Base-by-base conservation (phyloP, 495 filamentous ascomycete species). In the Thermochaetoides thermophila region DNA sequence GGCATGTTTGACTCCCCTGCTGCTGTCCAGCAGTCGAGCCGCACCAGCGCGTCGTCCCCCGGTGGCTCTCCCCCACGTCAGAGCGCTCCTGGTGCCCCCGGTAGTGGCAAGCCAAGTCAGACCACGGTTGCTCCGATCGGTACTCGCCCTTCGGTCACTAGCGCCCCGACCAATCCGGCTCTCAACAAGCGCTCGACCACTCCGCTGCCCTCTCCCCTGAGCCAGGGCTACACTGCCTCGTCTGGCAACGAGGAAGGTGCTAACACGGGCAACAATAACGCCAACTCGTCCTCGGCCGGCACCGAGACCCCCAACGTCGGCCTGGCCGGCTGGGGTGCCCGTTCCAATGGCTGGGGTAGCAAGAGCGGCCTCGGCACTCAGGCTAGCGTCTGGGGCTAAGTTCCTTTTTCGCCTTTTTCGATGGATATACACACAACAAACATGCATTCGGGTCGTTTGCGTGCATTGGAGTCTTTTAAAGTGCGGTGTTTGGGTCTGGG, bases 11-110 rank as follows among this genome's bases (percentile, higher is more conserved):
- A 84, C 34, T 71, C 64, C 22, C 55, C 66, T 12, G 54, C 57
- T 32, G 60, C 67, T 17, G n/a, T n/a, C n/a, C 84, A 86, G 48
- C 82, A 85, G 61, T 71, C 80, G 22, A 83, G 68, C 55, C 77
- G 78, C 34, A 92, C 86, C 16, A 92, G 85, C 33, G 81, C 75
- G 40, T 93, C 89, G 1, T 93, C 87, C 4, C 86, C 89, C 6
- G 75, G 78, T 40, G 84, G 74, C n/a, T 91, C 84, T 5, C 82
- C 86, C 9, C 83, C 84, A 28, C 74, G 76, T 39, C 71, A 78
- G 43, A 57, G 61, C 12, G 57, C 62, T 7, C 59, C 66, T 13
- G 71, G 60, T 14, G 63, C 13, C 4, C 30, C 37, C 1, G 30
- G 30, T n/a, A 27, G 22, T 8, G 16, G 60, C 23, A 71, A 73